Percentiles rank a stretch among this genome's conserved stretches.
Conservation (phyloP, 2,329 filamentous ascomycete species). For the Neofusicoccum sp. region DNA sequence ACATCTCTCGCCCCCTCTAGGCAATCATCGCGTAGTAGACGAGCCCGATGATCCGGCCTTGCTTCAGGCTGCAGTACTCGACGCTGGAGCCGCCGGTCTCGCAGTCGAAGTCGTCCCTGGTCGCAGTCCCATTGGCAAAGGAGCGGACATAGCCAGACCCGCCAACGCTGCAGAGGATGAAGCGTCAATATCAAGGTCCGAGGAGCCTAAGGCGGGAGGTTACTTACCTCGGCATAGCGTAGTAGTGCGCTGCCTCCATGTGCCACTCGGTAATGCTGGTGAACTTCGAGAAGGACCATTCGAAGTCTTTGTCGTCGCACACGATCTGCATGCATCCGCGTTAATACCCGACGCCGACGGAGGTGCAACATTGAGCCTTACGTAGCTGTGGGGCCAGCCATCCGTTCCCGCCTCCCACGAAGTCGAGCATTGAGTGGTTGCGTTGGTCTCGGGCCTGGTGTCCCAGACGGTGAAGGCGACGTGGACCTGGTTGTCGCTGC, state of each 20-base stretch:
- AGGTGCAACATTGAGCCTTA: background rate
- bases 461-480: background rate
- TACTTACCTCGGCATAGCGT: background rate
- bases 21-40: background rate
- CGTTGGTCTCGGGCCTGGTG: background rate
- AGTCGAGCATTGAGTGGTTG: background rate
- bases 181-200: background rate
- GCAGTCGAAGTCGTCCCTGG: background rate
- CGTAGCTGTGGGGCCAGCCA: background rate
- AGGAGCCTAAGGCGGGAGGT: background rate
- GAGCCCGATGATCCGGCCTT: background rate
- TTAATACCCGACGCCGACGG: background rate
- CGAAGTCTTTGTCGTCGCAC: background rate
- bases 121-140: background rate
- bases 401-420: slow-evolving; percentile 1
- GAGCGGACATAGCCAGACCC: background rate
- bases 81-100: background rate
- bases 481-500: background rate
- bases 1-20: background rate
- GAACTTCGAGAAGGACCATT: slow-evolving; percentile 10
- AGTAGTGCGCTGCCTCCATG: slow-evolving; percentile 7
- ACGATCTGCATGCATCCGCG: slow-evolving; percentile 2
- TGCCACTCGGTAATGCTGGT: background rate
- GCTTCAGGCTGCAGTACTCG: slow-evolving; percentile 1
- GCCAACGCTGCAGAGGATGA: background rate